Conservation (phyloP, 2,329 filamentous ascomycete genomes). For the Cytospora paraplurivora region DNA sequence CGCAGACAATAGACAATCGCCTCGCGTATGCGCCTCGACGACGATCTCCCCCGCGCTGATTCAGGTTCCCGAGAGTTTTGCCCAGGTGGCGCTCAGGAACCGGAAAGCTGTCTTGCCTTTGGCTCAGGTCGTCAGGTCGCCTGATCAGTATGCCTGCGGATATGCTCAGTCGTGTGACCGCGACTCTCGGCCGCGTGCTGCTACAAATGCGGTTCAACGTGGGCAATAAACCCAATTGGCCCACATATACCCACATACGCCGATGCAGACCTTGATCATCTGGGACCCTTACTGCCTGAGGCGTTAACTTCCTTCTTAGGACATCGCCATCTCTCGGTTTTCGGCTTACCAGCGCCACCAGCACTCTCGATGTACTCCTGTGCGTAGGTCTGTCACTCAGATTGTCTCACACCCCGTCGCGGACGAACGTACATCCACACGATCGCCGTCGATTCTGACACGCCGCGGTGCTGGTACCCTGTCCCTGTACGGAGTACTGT, state of each 20-base stretch:
- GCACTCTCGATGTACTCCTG: background rate
- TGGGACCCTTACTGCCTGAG: background rate
- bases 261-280: background rate
- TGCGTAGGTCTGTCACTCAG: background rate
- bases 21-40: constrained; percentile 2
- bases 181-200: constrained; percentile 13
- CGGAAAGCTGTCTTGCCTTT: constrained; percentile 4
- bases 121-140: constrained; percentile 26
- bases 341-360: background rate
- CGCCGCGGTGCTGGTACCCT: background rate
- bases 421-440: background rate
- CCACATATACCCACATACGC: background rate
- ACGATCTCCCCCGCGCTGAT: constrained; percentile 6
- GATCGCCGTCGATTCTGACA: background rate
- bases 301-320: background rate
- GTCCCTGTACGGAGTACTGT: background rate
- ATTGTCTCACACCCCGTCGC: background rate
- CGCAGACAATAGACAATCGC: constrained; percentile 9
- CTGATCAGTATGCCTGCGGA: constrained; percentile 17
- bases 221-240: background rate
- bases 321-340: background rate
- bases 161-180: constrained; percentile 28
- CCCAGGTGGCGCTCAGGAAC: background rate
- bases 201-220: constrained; percentile 6
- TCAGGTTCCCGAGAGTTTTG: background rate